phyloP scores from a whole-genome alignment of 2,329 filamentous ascomycete genomes.

The Nothophaeocryptopus gaeumannii region DNA sequence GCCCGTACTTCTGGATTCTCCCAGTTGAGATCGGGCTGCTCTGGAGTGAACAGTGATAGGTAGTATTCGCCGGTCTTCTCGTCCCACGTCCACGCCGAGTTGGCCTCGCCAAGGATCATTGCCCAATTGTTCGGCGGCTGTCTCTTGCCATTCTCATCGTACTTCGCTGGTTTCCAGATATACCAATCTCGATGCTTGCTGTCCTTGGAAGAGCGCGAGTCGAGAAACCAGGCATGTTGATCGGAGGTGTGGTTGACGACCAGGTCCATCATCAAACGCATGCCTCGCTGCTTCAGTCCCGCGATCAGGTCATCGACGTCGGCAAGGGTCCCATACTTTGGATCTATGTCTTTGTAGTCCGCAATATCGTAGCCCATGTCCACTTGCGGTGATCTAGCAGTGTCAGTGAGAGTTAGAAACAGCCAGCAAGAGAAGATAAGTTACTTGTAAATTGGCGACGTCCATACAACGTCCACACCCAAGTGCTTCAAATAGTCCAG shows the following conservation, averaged over 20 bases:
- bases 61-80: constrained; percentile 48
- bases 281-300: constrained; percentile 43
- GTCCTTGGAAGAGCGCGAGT: constrained; percentile 51
- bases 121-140: constrained; percentile 58
- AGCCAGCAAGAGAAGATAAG: not conserved
- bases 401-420: not conserved
- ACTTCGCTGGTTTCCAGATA: constrained; percentile 61
- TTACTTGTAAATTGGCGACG: constrained; percentile 57
- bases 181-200: constrained; percentile 61
- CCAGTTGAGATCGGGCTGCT: constrained; percentile 51
- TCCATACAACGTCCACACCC: constrained; percentile 65
- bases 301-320: constrained; percentile 47
- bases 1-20: constrained; percentile 44
- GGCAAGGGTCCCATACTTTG: constrained; percentile 45
- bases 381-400: constrained; percentile 42
- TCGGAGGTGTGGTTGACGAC: constrained; percentile 34
- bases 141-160: constrained; percentile 52
- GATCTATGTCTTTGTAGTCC: constrained; percentile 48
- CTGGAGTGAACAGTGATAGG: constrained; percentile 46
- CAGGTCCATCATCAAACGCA: constrained; percentile 52
- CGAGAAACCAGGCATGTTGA: constrained; percentile 59
- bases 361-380: constrained; percentile 48
- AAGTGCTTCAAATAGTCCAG: constrained; percentile 63
- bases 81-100: constrained; percentile 47
- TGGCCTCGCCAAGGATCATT: constrained; percentile 39